These are phyloP conservation scores for Lactarius sanguifluus DNA, from an alignment of 768 basidiomycete species.

Conservation along the genomic window DNA sequence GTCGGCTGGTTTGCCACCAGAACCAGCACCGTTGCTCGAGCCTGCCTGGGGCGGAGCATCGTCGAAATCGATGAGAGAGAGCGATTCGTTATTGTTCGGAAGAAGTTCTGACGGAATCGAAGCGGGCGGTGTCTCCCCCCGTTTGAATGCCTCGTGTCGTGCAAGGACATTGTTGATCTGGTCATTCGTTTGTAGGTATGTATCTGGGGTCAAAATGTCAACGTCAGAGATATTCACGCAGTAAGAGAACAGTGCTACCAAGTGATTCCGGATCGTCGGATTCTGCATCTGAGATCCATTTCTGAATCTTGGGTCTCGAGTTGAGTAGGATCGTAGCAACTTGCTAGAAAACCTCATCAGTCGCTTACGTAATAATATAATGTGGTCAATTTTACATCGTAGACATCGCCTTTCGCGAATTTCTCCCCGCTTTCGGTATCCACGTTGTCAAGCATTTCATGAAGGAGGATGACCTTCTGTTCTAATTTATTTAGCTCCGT, in stretches of 20 bases:
- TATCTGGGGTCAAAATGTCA: conserved; percentile 52
- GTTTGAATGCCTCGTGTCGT: conserved; percentile 92
- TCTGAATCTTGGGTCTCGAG: conserved; percentile 93
- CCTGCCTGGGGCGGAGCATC: conserved; percentile 40
- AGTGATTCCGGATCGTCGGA: conserved; percentile 87
- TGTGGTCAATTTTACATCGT: conserved; percentile 60
- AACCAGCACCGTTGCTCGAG: conserved; percentile 30
- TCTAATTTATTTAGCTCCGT: conserved; percentile 93
- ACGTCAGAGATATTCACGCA: conserved; percentile 16
- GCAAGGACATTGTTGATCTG: conserved; percentile 91
- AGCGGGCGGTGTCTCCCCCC: conserved; percentile 77
- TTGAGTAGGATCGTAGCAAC: conserved; percentile 77
- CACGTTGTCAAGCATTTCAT: conserved; percentile 96
- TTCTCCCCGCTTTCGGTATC: conserved; percentile 68
- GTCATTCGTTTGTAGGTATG: conserved; percentile 94
- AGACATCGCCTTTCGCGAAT: conserved; percentile 88
- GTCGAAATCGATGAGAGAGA: conserved; percentile 78
- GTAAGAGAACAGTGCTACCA: conserved; percentile 44
- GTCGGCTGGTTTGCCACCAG: conserved; percentile 39
- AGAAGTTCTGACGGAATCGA: conserved; percentile 62
- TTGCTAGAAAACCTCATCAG: conserved; percentile 54
- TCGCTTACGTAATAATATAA: not conserved
- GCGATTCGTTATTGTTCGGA: conserved; percentile 35
- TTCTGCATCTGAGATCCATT: conserved; percentile 95
- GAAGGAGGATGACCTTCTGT: conserved; percentile 91